Evolutionary conservation across 306 rosid genomes (phyloP).

Genomic region (Heteromeles arbutifolia): DNA sequence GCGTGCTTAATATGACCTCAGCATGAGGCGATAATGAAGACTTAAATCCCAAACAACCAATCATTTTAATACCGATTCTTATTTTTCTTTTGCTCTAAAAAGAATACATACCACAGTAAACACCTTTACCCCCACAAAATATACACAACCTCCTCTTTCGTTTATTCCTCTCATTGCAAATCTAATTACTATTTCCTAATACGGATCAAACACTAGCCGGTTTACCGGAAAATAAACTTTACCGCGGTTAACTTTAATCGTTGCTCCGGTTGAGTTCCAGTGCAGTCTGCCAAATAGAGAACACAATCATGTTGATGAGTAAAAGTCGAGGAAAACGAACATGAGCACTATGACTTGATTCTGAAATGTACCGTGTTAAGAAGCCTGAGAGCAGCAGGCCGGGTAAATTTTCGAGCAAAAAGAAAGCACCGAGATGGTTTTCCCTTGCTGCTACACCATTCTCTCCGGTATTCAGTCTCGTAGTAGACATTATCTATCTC

Average conservation of each 20-base stretch:
- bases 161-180: background rate
- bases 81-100: background rate
- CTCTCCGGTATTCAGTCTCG: slow-evolving; percentile 91
- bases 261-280: slow-evolving; percentile 41
- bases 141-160: background rate
- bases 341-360: background rate
- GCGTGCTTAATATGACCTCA: too few species aligned
- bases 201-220: background rate
- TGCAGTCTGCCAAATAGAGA: slow-evolving; percentile 43
- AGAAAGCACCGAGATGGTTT: slow-evolving; percentile 89
- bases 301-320: background rate
- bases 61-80: background rate
- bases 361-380: slow-evolving; percentile 59
- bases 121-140: background rate
- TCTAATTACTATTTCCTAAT: background rate
- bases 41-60: too few species aligned
- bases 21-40: too few species aligned
- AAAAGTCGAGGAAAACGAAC: too few species aligned
- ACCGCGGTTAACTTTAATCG: slow-evolving; percentile 9
- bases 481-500: slow-evolving; percentile 81
- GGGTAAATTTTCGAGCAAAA: slow-evolving; percentile 86
- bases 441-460: slow-evolving; percentile 90
- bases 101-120: background rate
- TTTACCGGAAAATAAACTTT: slow-evolving; percentile 7
- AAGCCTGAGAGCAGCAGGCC: slow-evolving; percentile 92